phyloP scores from a whole-genome alignment of 208 protist species.

The Entamoeba dispar region DNA sequence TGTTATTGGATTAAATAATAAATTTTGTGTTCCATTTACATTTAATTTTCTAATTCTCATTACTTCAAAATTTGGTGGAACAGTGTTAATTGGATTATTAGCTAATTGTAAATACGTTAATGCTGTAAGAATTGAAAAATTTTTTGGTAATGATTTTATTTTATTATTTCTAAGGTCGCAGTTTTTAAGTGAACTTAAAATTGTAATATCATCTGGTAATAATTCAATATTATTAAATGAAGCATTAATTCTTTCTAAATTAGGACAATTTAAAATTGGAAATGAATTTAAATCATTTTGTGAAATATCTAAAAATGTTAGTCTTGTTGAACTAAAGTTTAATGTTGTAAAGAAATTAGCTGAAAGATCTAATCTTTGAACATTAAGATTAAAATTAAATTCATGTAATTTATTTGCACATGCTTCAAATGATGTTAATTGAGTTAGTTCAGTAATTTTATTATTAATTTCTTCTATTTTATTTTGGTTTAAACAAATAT shows the following conservation, averaged over 20 bases:
- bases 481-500: neutral
- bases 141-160: neutral
- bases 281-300: neutral
- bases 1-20: neutral
- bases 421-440: neutral
- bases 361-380: neutral
- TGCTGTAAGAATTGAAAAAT: neutral
- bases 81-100: neutral
- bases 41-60: neutral
- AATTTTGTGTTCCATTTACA: neutral
- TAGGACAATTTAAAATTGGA: neutral
- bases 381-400: neutral
- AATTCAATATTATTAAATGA: neutral
- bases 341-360: neutral
- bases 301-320: neutral
- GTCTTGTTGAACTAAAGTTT: neutral
- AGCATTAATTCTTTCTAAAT: neutral
- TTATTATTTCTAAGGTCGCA: neutral
- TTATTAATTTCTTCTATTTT: neutral
- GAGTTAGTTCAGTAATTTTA: neutral
- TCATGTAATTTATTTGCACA: neutral
- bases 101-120: neutral
- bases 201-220: neutral
- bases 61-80: neutral
- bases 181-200: neutral